Conservation (phyloP, 257 asterid genomes). For the Nicotiana sylvestris region DNA sequence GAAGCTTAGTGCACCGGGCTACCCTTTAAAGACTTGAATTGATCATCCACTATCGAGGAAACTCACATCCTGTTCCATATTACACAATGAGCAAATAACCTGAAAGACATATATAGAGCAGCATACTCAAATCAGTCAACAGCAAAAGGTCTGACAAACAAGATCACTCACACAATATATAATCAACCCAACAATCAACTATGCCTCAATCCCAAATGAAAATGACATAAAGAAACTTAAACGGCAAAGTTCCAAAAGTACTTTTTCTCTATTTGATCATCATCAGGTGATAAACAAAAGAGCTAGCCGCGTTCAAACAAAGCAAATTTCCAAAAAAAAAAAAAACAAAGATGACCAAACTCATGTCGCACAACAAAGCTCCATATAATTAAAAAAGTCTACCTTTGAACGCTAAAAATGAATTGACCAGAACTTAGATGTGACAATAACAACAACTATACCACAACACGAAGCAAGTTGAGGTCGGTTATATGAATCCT, state of each 20-base stretch:
- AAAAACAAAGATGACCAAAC: no score
- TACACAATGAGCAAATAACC: conserved; percentile 55
- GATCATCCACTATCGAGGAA: background rate
- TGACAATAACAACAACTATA: background rate
- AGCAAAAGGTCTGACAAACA: background rate
- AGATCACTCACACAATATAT: background rate
- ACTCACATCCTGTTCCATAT: conserved; percentile 62
- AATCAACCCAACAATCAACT: background rate
- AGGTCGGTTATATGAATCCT: background rate
- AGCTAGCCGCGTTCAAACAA: background rate
- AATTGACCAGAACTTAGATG: no score
- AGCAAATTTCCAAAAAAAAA: no score
- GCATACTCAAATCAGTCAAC: background rate
- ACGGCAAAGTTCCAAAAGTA: background rate
- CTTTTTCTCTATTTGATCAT: background rate
- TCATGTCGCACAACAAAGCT: no score
- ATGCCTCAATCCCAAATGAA: background rate
- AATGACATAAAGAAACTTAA: background rate
- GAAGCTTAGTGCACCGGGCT: no score
- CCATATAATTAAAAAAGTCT: no score
- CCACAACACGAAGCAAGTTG: background rate
- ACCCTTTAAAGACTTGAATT: background rate
- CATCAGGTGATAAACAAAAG: background rate
- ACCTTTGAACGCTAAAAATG: no score
- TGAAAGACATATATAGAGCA: conserved; percentile 20